Evolutionary conservation across 768 basidiomycete genomes (phyloP).

Genomic region (Pulveroboletus sp.): DNA sequence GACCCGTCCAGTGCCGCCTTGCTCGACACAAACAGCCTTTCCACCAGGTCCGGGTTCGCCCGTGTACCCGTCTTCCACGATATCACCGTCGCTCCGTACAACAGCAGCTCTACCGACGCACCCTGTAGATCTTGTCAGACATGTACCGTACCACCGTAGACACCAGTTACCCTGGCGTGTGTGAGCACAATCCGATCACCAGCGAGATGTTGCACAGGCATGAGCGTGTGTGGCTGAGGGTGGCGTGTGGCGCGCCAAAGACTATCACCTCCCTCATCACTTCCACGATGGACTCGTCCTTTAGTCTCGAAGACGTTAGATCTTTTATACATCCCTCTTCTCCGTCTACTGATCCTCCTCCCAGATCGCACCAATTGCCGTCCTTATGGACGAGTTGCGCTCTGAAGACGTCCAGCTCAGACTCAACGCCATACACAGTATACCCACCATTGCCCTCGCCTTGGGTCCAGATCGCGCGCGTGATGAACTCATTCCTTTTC

Average conservation of each 20-base stretch:
- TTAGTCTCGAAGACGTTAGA: conserved; percentile 68
- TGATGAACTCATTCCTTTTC: conserved; percentile 93
- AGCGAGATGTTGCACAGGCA: conserved; percentile 56
- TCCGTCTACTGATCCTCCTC: conserved; percentile 15
- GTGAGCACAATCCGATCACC: conserved; percentile 46
- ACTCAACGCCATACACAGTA: conserved; percentile 93
- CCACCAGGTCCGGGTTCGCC: conserved; percentile 38
- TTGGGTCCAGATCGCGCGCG: conserved; percentile 93
- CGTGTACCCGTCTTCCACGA: conserved; percentile 72
- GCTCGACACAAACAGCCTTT: conserved; percentile 79
- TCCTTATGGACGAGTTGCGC: conserved; percentile 96
- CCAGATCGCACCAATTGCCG: conserved; percentile 90
- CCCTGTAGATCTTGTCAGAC: conserved; percentile 44
- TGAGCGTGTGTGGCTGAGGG: conserved; percentile 22
- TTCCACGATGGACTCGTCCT: conserved; percentile 61
- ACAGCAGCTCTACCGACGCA: conserved; percentile 58
- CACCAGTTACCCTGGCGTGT: conserved; percentile 57
- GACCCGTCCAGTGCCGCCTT: conserved; percentile 79
- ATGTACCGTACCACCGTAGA: background rate
- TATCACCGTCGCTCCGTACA: conserved; percentile 84
- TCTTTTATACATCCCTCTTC: conserved; percentile 1
- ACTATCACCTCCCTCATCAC: background rate
- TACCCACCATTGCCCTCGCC: conserved; percentile 97
- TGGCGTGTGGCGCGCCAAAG: conserved; percentile 19
- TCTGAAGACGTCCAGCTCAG: conserved; percentile 97